These are phyloP conservation scores for Narthecium ossifragum DNA, from an alignment of 106 monocot species.

Conservation along the genomic window DNA sequence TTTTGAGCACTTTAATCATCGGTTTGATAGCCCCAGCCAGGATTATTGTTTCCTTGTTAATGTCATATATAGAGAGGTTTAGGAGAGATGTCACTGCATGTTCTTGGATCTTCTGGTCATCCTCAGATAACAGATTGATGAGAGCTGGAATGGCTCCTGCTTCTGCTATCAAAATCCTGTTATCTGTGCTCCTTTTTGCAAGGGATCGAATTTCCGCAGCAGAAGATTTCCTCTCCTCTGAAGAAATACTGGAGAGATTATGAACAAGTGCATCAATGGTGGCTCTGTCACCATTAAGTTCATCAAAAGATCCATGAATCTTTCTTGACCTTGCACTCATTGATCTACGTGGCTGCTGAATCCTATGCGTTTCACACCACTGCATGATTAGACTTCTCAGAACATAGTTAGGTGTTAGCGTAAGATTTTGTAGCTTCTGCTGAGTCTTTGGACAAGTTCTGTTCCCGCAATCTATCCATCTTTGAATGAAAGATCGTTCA, in stretches of 20 bases:
- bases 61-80: constrained; percentile 68
- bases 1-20: constrained; percentile 47
- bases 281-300: constrained; percentile 20
- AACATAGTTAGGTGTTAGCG: constrained; percentile 62
- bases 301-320: constrained; percentile 26
- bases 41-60: constrained; percentile 69
- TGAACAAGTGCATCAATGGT: constrained; percentile 33
- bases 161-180: constrained; percentile 60
- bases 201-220: constrained; percentile 68
- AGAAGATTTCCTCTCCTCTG: constrained; percentile 47
- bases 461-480: constrained; percentile 65
- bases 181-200: constrained; percentile 72
- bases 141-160: constrained; percentile 58
- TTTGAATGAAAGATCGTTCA: constrained; percentile 57
- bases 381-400: constrained; percentile 62
- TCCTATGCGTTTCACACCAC: constrained; percentile 54
- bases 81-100: constrained; percentile 63
- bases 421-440: constrained; percentile 65
- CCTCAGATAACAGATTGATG: constrained; percentile 32
- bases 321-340: constrained; percentile 24
- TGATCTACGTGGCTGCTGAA: constrained; percentile 36
- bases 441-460: constrained; percentile 70
- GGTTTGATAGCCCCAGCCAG: constrained; percentile 70
- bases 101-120: constrained; percentile 57
- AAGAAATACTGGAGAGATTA: constrained; percentile 34